Evolutionary conservation across 2,329 filamentous ascomycete species (phyloP), one percentile per base, ranked within the genome.

Genomic region (Pseudogymnoascus sp.): DNA sequence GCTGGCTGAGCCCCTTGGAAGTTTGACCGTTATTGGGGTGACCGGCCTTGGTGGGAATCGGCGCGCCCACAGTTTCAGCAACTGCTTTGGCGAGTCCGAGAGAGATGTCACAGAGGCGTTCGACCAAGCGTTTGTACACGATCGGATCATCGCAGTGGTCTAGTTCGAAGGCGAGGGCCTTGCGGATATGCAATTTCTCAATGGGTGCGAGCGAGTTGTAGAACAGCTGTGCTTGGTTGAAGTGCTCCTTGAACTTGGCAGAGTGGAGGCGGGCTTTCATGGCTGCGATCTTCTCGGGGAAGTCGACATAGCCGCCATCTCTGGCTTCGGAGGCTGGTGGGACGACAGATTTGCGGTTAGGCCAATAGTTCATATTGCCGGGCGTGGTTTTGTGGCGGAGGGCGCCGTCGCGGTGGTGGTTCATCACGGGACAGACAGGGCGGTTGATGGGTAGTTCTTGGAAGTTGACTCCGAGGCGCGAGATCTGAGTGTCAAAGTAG

Each of bases 91-190:
- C 89, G 0, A 95, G 83, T 0, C 77, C 79, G 0, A 91, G 77
- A 64, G 92, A 87, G 61, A 95, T 91, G 38, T 93, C 88, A 1
- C 84, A 79, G 0, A 95, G 78, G 1, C 90, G 84, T 66, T 85
- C 75, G 0, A 83, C 83, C 74, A 93, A 81, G 28, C 88, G 83
- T 66, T 88, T 83, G 73, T 92, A 93, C 0, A 95, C 89, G 8
- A 89, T 74, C 0, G 87, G 84, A 44, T 95, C 90, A 21, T 93
- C 89, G 72, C 90, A 95, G 74, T 93, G 90, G 70, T 92, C 89
- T 1, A 95, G 78, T 75, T 91, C 89, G 70, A 91, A 91, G 2
- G 79, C 78, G 10, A 90, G 79, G 0, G 88, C 84, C 37, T 77
- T 78, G 28, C 78, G 77, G 14, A 89, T 75, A 71, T 91, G 88